Evolutionary conservation across 2,329 filamentous ascomycete species (phyloP).

Genomic region (Cladosporium sp.): DNA sequence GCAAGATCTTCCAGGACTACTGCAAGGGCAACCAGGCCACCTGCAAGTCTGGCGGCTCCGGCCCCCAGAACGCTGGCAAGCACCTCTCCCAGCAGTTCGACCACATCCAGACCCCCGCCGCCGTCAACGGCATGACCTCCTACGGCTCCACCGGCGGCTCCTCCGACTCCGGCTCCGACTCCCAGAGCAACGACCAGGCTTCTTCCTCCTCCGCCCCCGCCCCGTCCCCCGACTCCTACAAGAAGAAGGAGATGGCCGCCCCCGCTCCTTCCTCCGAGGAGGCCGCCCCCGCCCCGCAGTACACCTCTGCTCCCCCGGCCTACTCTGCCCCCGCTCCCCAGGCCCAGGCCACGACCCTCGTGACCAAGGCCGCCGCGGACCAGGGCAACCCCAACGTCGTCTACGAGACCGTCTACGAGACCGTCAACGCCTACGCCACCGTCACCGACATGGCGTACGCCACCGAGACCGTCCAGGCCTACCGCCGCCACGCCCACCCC

Average conservation of each 20-base stretch:
- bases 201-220: conserved; percentile 7
- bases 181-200: neutral
- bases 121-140: conserved; percentile 2
- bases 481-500: conserved; percentile 8
- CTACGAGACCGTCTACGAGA: conserved; percentile 10
- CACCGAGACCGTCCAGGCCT: conserved; percentile 32
- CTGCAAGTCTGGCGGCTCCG: conserved; percentile 37
- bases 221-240: conserved; percentile 6
- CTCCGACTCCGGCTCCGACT: neutral
- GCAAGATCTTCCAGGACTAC: conserved; percentile 56
- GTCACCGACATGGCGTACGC: conserved; percentile 33
- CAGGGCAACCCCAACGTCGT: conserved; percentile 2
- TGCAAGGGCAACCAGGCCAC: conserved; percentile 44
- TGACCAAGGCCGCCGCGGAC: neutral
- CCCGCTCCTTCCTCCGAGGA: neutral
- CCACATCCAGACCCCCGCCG: conserved; percentile 6
- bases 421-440: conserved; percentile 19
- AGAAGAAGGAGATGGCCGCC: neutral
- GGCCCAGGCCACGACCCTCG: neutral
- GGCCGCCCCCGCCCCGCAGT: neutral
- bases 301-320: neutral
- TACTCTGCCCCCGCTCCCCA: neutral
- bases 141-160: conserved; percentile 1
- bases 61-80: conserved; percentile 43
- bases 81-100: conserved; percentile 26